These are phyloP conservation scores for Lodderomyces beijingensis DNA, from an alignment of 1,139 yeast species.

Conservation along the genomic window DNA sequence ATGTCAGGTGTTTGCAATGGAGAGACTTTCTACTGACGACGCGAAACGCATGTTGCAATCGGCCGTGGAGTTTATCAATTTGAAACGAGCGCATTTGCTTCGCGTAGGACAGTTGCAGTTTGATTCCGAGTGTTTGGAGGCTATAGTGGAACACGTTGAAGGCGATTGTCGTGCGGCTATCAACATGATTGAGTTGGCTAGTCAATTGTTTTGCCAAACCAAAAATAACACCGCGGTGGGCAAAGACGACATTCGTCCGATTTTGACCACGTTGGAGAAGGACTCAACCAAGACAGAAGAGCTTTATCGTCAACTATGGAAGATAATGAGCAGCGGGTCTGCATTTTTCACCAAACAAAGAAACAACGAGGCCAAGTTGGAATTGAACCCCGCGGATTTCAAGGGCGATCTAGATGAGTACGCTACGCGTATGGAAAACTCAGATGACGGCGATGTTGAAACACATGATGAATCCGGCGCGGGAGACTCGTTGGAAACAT, in stretches of 20 bases:
- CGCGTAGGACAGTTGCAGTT: neutral
- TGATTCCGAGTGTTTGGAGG: neutral
- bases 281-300: neutral
- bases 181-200: constrained; percentile 27
- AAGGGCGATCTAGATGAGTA: constrained; percentile 8
- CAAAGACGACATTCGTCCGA: too few species aligned
- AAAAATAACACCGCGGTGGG: too few species aligned
- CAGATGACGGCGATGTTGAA: constrained; percentile 34
- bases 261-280: too few species aligned
- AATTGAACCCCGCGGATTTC: neutral
- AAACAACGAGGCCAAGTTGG: too few species aligned
- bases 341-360: neutral
- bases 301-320: neutral
- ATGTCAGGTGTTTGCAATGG: constrained; percentile 34
- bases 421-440: constrained; percentile 25
- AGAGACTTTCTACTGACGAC: constrained; percentile 17
- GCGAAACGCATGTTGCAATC: constrained; percentile 18
- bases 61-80: constrained; percentile 29
- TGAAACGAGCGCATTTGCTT: constrained; percentile 16
- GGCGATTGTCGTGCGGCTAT: constrained; percentile 37
- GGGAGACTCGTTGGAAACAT: too few species aligned
- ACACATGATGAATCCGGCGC: too few species aligned
- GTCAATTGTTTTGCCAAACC: constrained; percentile 17
- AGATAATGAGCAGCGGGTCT: neutral
- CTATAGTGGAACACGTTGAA: constrained; percentile 15